phyloP scores from a whole-genome alignment of 495 filamentous ascomycete species.

The Aspergillus carlsbadensis region DNA sequence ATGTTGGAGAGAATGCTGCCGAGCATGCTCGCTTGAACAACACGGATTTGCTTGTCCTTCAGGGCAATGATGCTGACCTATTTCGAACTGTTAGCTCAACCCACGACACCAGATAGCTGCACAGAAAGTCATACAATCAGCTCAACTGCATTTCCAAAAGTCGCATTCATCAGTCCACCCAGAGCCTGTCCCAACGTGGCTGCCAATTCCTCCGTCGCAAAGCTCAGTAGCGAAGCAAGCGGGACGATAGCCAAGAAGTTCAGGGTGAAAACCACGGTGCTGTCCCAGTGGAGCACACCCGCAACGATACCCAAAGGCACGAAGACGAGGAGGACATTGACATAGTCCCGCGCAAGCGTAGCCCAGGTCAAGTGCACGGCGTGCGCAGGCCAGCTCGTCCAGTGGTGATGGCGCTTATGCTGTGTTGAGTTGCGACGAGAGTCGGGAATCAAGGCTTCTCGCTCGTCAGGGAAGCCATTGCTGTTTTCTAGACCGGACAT shows the following conservation, averaged over 20 bases:
- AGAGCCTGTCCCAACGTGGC: constrained; percentile 82
- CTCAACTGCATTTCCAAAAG: constrained; percentile 98
- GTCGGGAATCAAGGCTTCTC: constrained; percentile 29
- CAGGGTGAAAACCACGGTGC: constrained; percentile 75
- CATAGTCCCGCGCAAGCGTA: constrained; percentile 65
- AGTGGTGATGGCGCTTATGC: constrained; percentile 38
- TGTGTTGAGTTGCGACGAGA: constrained; percentile 26
- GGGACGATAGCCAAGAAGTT: constrained; percentile 98
- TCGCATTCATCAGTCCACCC: constrained; percentile 91
- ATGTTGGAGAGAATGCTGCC: constrained; percentile 96
- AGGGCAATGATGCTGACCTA: constrained; percentile 95
- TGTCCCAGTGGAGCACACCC: constrained; percentile 68
- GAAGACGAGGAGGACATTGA: constrained; percentile 85
- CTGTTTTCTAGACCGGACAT: constrained; percentile 28
- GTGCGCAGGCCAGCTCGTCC: constrained; percentile 57
- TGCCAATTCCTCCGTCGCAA: constrained; percentile 92
- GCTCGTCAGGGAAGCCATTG: constrained; percentile 36
- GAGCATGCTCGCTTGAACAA: constrained; percentile 97
- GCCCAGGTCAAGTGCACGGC: constrained; percentile 50
- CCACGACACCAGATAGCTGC: neutral
- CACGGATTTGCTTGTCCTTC: constrained; percentile 80
- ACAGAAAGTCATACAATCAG: constrained; percentile 71
- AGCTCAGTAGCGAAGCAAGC: constrained; percentile 86
- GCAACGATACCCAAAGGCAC: constrained; percentile 87
- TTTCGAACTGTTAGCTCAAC: constrained; percentile 15